phyloP scores from a whole-genome alignment of 352 stramenopile genomes.

The Chrysophaeum taylorii region DNA sequence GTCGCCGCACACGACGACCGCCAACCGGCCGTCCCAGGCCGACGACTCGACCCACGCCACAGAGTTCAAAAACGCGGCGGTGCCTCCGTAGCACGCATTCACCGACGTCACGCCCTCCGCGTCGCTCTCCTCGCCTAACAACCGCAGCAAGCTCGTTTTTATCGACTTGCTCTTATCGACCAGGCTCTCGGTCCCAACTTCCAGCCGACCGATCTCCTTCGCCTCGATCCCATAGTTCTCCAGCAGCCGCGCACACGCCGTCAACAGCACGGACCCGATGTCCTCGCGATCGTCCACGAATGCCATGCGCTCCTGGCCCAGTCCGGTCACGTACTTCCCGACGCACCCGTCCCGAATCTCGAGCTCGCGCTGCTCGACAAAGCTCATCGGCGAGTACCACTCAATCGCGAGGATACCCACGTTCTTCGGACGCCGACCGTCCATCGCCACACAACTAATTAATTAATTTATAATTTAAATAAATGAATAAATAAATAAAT shows the following conservation, averaged over 20 bases:
- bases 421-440: conserved; percentile 40
- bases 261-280: conserved; percentile 71
- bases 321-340: conserved; percentile 71
- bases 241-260: conserved; percentile 40
- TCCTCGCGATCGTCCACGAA: conserved; percentile 72
- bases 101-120: conserved; percentile 79
- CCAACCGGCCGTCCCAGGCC: conserved; percentile 80
- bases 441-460: neutral
- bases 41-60: conserved; percentile 85
- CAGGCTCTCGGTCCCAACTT: conserved; percentile 94
- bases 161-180: conserved; percentile 78
- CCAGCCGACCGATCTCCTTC: conserved; percentile 73
- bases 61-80: conserved; percentile 89
- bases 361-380: conserved; percentile 81
- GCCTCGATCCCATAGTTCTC: conserved; percentile 64
- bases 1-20: conserved; percentile 87
- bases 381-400: conserved; percentile 85
- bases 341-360: conserved; percentile 71
- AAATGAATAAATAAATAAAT: neutral
- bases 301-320: conserved; percentile 62
- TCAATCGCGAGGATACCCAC: conserved; percentile 93
- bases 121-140: conserved; percentile 67
- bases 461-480: neutral
- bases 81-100: conserved; percentile 96
- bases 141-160: conserved; percentile 73